Base-by-base conservation (phyloP, 306 rosid genomes). In the Purshia tridentata region DNA sequence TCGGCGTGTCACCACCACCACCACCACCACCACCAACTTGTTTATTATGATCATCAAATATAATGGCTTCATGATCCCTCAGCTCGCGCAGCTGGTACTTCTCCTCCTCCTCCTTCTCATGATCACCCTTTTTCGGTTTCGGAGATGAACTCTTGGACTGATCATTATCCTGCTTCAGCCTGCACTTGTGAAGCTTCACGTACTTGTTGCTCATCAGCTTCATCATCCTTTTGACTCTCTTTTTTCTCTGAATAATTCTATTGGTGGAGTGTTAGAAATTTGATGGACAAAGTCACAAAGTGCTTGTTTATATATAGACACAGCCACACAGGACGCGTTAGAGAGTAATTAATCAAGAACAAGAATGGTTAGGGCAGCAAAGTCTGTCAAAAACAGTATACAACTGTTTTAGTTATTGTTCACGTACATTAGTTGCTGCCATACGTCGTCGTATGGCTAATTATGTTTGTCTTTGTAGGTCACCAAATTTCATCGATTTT, bases 121-220 rank as follows among this genome's bases (percentile, higher is more conserved):
- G 39, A 23, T 55, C 61, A 3, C 37, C 57, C 57, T 16, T 3
- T 16, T 20, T 9, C 42, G 23, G 18, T 46, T 9, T 59, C 20
- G 0, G 51, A 37, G 8, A 4, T 22, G 20, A 18, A 23, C 2
- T 23, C 35, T 23, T 23, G 9, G 49, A 69, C 49, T 20, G 50
- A 4, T 62, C 71, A 37, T 61, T 10, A 51, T 73, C 72, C 16
- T 73, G 51, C 61, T 19, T 9, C 55, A 74, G 72, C 72, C 53
- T 74, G 78, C 78, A 74, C 72, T 74, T 74, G 18, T 65, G 72
- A 42, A 74, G 78, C 72, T 51, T 64, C 35, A 74, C 72, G 22
- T 74, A 74, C 48, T 55, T 69, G 3, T 6, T 69, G 18, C 62
- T 41, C 54, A 51, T 64, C 59, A 52, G 65, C 65, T 41, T 74